These are phyloP conservation scores for Dipteronia sinensis DNA, from an alignment of 345 rosid genomes.

Conservation along the genomic window DNA sequence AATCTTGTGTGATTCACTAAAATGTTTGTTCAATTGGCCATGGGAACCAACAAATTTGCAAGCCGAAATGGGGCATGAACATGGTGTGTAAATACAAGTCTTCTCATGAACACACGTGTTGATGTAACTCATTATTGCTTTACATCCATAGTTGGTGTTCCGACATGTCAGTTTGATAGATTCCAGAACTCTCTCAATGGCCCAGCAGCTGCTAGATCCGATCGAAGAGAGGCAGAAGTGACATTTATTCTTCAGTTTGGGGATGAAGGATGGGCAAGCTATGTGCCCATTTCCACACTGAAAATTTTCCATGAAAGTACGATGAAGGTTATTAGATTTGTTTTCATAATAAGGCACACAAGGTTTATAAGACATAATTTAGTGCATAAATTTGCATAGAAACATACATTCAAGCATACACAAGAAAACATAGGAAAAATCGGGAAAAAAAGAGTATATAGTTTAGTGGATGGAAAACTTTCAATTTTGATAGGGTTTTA, in stretches of 20 bases:
- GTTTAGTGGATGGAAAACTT: too few species aligned
- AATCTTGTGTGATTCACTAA: not conserved
- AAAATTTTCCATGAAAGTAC: not conserved
- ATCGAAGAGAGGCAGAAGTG: not conserved
- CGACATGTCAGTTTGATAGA: not conserved
- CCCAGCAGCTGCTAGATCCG: not conserved
- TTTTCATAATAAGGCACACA: too few species aligned
- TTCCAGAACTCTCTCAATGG: not conserved
- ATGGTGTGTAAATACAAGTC: not conserved
- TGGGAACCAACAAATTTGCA: not conserved
- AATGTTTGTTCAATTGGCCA: not conserved
- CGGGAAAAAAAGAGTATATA: too few species aligned
- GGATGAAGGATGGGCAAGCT: conserved; percentile 26
- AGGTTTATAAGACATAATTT: too few species aligned
- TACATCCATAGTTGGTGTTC: not conserved
- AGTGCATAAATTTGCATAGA: too few species aligned
- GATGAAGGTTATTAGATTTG: too few species aligned
- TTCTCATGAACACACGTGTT: not conserved
- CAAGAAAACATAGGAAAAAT: too few species aligned
- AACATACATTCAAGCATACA: too few species aligned
- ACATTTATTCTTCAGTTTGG: conserved; percentile 16
- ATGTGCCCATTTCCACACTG: conserved; percentile 33
- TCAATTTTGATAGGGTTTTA: too few species aligned
- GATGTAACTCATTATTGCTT: not conserved
- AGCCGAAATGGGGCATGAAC: not conserved